These are phyloP conservation scores for Hibiscus trionum DNA, from an alignment of 345 rosid genomes.

Conservation along the genomic window DNA sequence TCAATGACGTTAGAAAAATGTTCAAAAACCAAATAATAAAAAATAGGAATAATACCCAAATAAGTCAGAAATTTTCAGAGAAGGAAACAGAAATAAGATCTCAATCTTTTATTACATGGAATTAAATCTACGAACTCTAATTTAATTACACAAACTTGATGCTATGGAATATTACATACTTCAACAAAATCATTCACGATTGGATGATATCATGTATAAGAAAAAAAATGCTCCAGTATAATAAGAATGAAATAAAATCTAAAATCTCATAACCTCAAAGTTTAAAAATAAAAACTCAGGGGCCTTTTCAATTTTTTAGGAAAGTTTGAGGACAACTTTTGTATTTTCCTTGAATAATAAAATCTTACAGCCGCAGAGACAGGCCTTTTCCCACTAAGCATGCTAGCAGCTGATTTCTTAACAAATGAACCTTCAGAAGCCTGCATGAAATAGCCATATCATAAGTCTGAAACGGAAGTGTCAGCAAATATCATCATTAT, in stretches of 20 bases:
- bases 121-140: too few species aligned
- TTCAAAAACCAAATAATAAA: too few species aligned
- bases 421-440: too few species aligned
- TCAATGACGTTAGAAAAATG: too few species aligned
- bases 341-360: background rate
- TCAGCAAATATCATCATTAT: background rate
- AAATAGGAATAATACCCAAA: too few species aligned
- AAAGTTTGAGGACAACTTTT: background rate
- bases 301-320: background rate
- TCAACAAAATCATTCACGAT: background rate
- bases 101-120: too few species aligned
- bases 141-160: background rate
- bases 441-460: too few species aligned
- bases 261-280: too few species aligned
- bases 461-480: background rate
- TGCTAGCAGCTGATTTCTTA: too few species aligned
- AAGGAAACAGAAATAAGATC: too few species aligned
- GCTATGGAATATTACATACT: background rate
- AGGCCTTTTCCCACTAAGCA: too few species aligned
- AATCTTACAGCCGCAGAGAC: conserved; percentile 31
- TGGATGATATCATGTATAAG: background rate
- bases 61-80: too few species aligned
- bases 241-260: background rate
- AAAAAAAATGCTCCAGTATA: background rate
- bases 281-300: background rate